Evolutionary conservation across 2,329 filamentous ascomycete species (phyloP).

Genomic region (Neofusicoccum umdonicola): DNA sequence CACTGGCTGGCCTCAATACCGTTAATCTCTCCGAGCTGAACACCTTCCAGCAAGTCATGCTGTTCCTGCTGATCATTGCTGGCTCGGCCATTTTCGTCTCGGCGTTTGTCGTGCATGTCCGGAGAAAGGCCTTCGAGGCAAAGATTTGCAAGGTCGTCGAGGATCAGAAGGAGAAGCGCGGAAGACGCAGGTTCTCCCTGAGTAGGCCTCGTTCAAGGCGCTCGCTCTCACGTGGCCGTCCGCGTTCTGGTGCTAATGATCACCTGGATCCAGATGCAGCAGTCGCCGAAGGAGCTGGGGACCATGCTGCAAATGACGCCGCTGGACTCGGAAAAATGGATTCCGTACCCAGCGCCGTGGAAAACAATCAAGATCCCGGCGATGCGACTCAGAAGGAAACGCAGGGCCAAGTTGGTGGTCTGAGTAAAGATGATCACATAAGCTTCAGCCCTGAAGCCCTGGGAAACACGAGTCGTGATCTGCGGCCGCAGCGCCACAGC

Average conservation of each 20-base stretch:
- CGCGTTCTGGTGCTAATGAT: not conserved
- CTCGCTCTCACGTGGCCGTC: not conserved
- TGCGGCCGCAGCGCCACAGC: constrained; percentile 18
- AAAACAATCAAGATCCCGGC: not conserved
- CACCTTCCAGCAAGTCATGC: constrained; percentile 65
- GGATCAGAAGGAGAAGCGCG: constrained; percentile 21
- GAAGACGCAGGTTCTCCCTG: not conserved
- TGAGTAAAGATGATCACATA: constrained; percentile 24
- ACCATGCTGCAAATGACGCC: not conserved
- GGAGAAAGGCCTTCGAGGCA: constrained; percentile 61
- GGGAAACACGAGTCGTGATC: constrained; percentile 12
- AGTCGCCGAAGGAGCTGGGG: not conserved
- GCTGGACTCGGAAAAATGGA: too few relatives aligned
- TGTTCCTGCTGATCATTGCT: constrained; percentile 64
- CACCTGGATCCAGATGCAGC: not conserved
- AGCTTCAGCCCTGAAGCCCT: constrained; percentile 31
- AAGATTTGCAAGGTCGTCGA: constrained; percentile 56
- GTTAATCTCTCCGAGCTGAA: constrained; percentile 63
- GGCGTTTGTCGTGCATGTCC: constrained; percentile 60
- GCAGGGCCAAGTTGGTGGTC: not conserved
- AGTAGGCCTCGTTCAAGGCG: constrained; percentile 22
- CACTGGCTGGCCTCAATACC: constrained; percentile 66
- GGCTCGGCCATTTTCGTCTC: constrained; percentile 68
- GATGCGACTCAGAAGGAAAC: not conserved
- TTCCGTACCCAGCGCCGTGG: not conserved